Evolutionary conservation across 2,329 filamentous ascomycete genomes (phyloP), one percentile per base, ranked within the genome.

Genomic region (Xylaria digitata): DNA sequence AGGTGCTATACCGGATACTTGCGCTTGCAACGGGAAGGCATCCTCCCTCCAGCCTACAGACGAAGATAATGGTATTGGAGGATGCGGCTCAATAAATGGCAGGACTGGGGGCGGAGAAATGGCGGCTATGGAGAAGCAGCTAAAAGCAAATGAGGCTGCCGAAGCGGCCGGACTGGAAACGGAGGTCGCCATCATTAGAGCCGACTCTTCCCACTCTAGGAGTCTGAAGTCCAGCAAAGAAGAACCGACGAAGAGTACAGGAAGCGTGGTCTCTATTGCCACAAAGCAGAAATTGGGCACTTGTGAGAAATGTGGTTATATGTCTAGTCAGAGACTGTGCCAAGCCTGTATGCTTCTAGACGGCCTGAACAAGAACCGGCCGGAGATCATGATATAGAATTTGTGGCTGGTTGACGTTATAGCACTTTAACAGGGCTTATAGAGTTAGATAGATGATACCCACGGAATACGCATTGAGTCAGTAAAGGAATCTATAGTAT

Each of bases 261-360:
- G 63, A 15, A 68, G 62, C 21, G 73, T 69, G 43, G 75, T 78
- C 45, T 73, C 72, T 70, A 76, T 74, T 71, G 77, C 74, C 11
- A 80, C 85, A n/a, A 86, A 88, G 74, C 92, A 95, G 78, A 89
- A 90, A 15, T 86, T 97, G 72, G 93, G 95, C 1, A 90, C 89
- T 70, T 99, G 96, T 76, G 88, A 90, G 75, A 90, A 88, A 59
- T 99, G 96, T 74, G 96, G 96, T 15, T 99, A 98, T 78, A 92
- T 99, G 79, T 97, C 96, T 1, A 97, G 94, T 74, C 96, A 99
- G 79, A 87, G 88, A 34, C 88, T 97, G 45, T 99, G 96, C 80
- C 97, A 99, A 80, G 96, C 96, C 0, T 99, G 96, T 78, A 91
- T 90, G 68, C 82, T 99, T 50, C 86, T 99, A 2, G 94, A 98